A percentile compares a stretch with the other conserved stretches of the same genome.
Evolutionary conservation across 83 land plant genomes (phyloP).

Genomic region (Picea mariana): DNA sequence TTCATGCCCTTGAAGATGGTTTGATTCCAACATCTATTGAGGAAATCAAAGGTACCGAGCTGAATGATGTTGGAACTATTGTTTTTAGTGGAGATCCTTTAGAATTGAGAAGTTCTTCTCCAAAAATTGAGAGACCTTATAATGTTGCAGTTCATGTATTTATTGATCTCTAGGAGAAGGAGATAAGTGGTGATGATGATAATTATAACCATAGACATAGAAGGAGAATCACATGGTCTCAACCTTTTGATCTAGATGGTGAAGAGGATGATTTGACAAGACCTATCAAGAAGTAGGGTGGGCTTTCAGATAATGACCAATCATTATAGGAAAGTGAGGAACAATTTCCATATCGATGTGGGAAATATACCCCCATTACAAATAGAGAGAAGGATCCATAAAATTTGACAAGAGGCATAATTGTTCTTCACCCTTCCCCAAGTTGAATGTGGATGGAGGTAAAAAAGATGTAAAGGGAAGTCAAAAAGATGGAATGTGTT

Average conservation of each 20-base stretch:
- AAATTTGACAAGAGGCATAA: constrained; percentile 51
- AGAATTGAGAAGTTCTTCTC: too few species aligned
- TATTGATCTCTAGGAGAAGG: constrained; percentile 67
- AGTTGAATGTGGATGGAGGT: constrained; percentile 30
- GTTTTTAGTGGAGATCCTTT: too few species aligned
- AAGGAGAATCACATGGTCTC: constrained; percentile 67
- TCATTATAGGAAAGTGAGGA: constrained; percentile 38
- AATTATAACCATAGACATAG: constrained; percentile 95
- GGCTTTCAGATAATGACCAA: constrained; percentile 53
- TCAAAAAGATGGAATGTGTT: not conserved
- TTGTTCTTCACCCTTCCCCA: constrained; percentile 22
- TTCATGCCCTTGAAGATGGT: too few species aligned
- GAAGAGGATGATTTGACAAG: constrained; percentile 27
- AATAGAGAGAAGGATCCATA: constrained; percentile 26
- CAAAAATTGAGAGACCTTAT: not conserved
- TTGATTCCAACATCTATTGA: too few species aligned
- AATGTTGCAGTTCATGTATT: not conserved
- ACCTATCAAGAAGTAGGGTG: constrained; percentile 42
- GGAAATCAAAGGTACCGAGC: too few species aligned
- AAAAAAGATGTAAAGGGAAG: constrained; percentile 24
- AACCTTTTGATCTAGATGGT: constrained; percentile 54
- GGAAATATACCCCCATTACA: constrained; percentile 11
- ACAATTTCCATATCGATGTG: constrained; percentile 33
- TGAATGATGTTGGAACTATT: too few species aligned
- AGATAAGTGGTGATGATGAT: constrained; percentile 81